A percentile compares a stretch with the other conserved stretches of the same genome.
Conservation (phyloP, 225 moss, liverwort and hornwort genomes). For the Polytrichum formosum region DNA sequence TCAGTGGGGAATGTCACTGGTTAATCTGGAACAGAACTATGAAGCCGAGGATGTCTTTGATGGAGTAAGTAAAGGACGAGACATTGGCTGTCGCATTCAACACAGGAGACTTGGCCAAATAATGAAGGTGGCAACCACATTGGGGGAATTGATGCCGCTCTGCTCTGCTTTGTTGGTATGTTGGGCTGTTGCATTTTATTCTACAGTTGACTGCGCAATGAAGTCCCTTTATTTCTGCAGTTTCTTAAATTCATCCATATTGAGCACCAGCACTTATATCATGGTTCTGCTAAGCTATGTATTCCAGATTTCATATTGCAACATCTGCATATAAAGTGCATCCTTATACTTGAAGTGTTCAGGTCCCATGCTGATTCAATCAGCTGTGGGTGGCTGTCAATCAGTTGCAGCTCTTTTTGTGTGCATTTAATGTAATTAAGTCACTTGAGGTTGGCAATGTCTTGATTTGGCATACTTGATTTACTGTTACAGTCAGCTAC, state of each 20-base stretch:
- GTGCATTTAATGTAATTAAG: too few species aligned
- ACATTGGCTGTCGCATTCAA: constrained; percentile 29
- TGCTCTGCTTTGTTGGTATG: constrained; percentile 41
- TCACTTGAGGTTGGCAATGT: not conserved
- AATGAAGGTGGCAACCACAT: constrained; percentile 54
- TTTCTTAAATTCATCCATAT: too few species aligned
- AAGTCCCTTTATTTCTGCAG: too few species aligned
- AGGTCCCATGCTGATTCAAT: too few species aligned
- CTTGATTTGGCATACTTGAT: constrained; percentile 2
- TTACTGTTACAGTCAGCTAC: constrained; percentile 30
- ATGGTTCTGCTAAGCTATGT: too few species aligned
- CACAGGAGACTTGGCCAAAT: constrained; percentile 61
- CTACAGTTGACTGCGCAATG: not conserved
- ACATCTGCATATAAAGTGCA: too few species aligned
- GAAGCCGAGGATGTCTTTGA: constrained; percentile 20
- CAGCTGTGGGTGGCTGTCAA: not conserved
- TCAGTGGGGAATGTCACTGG: constrained; percentile 65
- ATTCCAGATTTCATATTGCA: too few species aligned
- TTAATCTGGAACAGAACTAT: constrained; percentile 36
- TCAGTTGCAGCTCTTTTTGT: not conserved
- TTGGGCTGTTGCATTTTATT: not conserved
- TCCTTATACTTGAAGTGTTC: too few species aligned
- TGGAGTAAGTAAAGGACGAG: constrained; percentile 19
- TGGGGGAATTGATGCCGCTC: constrained; percentile 78
- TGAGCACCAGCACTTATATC: too few species aligned